Conservation (phyloP, 106 monocot species). For the Acorus gramineus region DNA sequence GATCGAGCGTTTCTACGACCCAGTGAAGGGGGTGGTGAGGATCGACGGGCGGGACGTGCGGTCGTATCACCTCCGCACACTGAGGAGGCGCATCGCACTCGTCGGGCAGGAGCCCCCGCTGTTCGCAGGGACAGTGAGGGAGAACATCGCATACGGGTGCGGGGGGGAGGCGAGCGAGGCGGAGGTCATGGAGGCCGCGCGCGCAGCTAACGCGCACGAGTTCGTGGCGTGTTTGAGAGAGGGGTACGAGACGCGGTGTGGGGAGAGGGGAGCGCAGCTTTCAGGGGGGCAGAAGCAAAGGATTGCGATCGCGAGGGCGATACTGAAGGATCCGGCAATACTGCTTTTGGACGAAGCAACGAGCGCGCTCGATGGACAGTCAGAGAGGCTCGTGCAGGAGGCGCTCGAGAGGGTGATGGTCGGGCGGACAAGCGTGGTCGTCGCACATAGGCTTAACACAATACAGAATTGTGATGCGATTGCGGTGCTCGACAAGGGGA, state of each 20-base stretch:
- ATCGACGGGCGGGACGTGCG: slow-evolving; percentile 35
- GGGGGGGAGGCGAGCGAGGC: background rate
- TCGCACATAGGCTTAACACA: slow-evolving; percentile 21
- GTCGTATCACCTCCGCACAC: slow-evolving; percentile 27
- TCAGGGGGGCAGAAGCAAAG: slow-evolving; percentile 21
- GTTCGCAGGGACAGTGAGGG: slow-evolving; percentile 26
- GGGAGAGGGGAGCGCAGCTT: slow-evolving; percentile 8
- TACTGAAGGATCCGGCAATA: slow-evolving; percentile 15
- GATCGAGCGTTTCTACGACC: slow-evolving; percentile 49
- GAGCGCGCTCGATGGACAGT: slow-evolving; percentile 15
- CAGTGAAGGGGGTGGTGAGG: slow-evolving; percentile 15
- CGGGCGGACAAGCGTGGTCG: slow-evolving; percentile 15
- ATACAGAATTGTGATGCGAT: slow-evolving; percentile 15
- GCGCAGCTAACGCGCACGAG: slow-evolving; percentile 18
- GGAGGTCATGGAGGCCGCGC: slow-evolving; percentile 15
- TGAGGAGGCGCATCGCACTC: slow-evolving; percentile 37
- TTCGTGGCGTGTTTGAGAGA: slow-evolving; percentile 19
- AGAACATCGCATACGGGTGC: slow-evolving; percentile 15
- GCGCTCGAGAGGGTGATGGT: slow-evolving; percentile 21
- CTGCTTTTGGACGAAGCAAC: slow-evolving; percentile 22
- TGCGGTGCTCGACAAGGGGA: slow-evolving; percentile 13
- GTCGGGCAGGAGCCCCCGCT: slow-evolving; percentile 50
- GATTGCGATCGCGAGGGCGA: slow-evolving; percentile 20
- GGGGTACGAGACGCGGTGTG: slow-evolving; percentile 16
- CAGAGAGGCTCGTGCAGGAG: slow-evolving; percentile 19